Percentiles rank a stretch among this genome's conserved stretches.
Conservation (phyloP, 352 stramenopile species). For the Phytophthora aleatoria region DNA sequence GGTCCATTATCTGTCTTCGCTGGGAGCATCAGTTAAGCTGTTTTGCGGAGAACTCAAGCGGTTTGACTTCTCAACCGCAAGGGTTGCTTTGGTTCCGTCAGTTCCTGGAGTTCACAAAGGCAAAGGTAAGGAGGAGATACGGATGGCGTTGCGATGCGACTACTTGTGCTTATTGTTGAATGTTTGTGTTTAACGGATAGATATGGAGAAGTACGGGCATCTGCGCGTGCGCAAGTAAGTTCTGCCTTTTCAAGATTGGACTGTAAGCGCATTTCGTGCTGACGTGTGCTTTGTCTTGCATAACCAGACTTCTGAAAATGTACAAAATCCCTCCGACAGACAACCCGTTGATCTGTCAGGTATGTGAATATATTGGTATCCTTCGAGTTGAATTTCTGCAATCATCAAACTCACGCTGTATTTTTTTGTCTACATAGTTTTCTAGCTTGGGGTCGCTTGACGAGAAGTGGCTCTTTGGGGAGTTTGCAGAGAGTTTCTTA, state of each 20-base stretch:
- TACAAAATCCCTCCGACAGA: constrained; percentile 53
- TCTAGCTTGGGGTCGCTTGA: constrained; percentile 83
- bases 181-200: constrained; percentile 33
- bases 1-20: constrained; percentile 58
- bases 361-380: constrained; percentile 14
- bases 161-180: constrained; percentile 2
- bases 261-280: background rate
- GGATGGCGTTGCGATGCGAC: background rate
- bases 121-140: constrained; percentile 42
- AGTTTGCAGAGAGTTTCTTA: constrained; percentile 72
- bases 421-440: constrained; percentile 43
- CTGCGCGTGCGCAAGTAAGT: constrained; percentile 66
- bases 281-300: background rate
- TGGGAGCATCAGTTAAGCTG: constrained; percentile 44
- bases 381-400: background rate
- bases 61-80: constrained; percentile 71
- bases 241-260: background rate
- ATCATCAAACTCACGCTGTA: background rate
- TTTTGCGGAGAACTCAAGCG: constrained; percentile 57
- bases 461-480: constrained; percentile 83
- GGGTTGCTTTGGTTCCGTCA: constrained; percentile 65
- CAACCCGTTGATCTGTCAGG: constrained; percentile 76
- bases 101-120: constrained; percentile 75
- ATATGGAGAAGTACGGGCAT: constrained; percentile 86
- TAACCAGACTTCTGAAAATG: constrained; percentile 52